phyloP scores from a whole-genome alignment of 1,284 basidiomycete genomes.

The Cerioporus squamosus region DNA sequence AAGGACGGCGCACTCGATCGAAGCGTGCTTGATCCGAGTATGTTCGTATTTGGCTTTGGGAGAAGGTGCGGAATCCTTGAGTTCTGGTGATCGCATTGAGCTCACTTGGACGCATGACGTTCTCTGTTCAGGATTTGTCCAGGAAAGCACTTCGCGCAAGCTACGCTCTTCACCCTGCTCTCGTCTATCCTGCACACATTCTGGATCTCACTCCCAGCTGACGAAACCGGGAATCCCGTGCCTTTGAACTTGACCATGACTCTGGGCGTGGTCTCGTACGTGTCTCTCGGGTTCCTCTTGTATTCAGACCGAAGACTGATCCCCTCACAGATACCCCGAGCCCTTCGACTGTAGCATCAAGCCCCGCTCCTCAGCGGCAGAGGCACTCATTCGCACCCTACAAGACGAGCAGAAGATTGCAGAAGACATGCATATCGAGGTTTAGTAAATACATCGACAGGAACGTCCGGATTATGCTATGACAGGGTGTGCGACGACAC shows the following conservation, averaged over 20 bases:
- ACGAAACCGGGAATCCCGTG: slow-evolving; percentile 3
- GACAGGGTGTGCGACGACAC: too few species aligned
- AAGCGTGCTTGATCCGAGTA: background rate
- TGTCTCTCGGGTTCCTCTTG: too few species aligned
- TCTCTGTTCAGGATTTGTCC: slow-evolving; percentile 8
- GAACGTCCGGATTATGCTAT: too few species aligned
- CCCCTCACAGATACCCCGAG: background rate
- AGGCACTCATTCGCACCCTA: too few species aligned
- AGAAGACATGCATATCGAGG: too few species aligned
- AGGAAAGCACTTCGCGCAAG: background rate
- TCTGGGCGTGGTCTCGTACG: background rate
- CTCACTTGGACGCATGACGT: background rate
- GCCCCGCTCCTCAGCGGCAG: background rate
- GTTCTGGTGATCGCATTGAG: background rate
- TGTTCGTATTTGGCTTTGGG: background rate
- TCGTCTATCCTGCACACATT: slow-evolving; percentile 1
- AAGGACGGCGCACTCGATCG: background rate
- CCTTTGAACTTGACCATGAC: background rate
- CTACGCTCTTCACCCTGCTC: background rate
- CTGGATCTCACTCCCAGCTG: slow-evolving; percentile 15
- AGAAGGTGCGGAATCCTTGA: background rate
- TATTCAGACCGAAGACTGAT: too few species aligned
- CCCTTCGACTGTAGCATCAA: background rate
- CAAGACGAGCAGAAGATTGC: too few species aligned
- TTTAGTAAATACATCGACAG: too few species aligned